phyloP scores from a whole-genome alignment of 495 filamentous ascomycete genomes.

The Rhizodiscina lignyota region DNA sequence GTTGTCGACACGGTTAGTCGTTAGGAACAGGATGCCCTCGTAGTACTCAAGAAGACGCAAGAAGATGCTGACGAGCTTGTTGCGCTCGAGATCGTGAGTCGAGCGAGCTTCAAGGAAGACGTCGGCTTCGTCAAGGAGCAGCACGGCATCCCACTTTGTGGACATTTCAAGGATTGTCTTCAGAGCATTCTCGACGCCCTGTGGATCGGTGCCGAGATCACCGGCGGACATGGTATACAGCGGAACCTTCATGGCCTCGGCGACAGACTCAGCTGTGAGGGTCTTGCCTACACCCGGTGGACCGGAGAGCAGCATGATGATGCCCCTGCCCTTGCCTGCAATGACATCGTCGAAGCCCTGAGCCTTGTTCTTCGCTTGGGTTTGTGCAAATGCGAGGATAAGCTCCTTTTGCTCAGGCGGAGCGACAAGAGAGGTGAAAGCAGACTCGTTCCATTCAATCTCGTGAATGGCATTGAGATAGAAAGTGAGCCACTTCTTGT shows the following conservation, averaged over 20 bases:
- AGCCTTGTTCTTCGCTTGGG: slow-evolving; percentile 25
- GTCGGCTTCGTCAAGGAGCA: slow-evolving; percentile 50
- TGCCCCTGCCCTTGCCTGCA: slow-evolving; percentile 29
- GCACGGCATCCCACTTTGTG: slow-evolving; percentile 25
- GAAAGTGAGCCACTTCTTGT: slow-evolving; percentile 31
- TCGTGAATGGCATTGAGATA: slow-evolving; percentile 23
- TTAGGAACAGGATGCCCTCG: slow-evolving; percentile 34
- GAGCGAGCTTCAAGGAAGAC: slow-evolving; percentile 40
- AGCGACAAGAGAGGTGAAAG: slow-evolving; percentile 31
- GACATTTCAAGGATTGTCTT: slow-evolving; percentile 23
- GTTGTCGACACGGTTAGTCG: slow-evolving; percentile 21
- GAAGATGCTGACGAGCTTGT: slow-evolving; percentile 28
- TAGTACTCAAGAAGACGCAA: slow-evolving; percentile 37
- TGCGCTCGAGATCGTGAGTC: slow-evolving; percentile 21
- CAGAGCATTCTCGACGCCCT: slow-evolving; percentile 18
- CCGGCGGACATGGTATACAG: slow-evolving; percentile 23
- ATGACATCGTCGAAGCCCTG: slow-evolving; percentile 36
- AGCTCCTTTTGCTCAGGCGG: slow-evolving; percentile 27
- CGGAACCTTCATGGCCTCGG: slow-evolving; percentile 22
- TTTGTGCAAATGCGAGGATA: slow-evolving; percentile 33
- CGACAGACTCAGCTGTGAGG: slow-evolving; percentile 19
- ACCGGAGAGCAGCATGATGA: slow-evolving; percentile 22
- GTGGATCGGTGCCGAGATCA: slow-evolving; percentile 20
- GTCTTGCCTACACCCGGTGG: slow-evolving; percentile 25
- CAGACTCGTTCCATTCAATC: slow-evolving; percentile 23